These are phyloP conservation scores for Boehmeria nivea DNA, from an alignment of 306 rosid genomes.

Conservation along the genomic window DNA sequence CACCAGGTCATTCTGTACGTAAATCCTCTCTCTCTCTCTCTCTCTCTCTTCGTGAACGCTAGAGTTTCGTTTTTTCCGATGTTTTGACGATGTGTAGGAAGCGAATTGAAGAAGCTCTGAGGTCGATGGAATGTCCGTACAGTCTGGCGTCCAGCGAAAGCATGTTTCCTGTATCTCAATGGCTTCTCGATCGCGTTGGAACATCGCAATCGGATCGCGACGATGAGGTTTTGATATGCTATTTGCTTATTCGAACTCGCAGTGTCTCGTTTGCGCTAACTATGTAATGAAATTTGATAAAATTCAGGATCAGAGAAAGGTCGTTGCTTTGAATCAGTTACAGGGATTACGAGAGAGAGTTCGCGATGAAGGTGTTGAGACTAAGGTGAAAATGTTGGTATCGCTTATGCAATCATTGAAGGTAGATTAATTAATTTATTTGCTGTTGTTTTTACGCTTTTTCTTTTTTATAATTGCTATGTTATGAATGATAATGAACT, in stretches of 20 bases:
- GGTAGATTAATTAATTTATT: too few relatives aligned
- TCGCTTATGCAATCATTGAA: constrained; percentile 38
- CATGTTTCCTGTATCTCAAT: constrained; percentile 40
- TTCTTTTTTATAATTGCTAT: too few relatives aligned
- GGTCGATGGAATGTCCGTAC: constrained; percentile 41
- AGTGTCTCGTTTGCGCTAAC: background rate
- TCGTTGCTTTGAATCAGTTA: constrained; percentile 35
- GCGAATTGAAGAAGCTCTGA: constrained; percentile 38
- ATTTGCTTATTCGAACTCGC: background rate
- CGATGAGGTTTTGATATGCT: constrained; percentile 20
- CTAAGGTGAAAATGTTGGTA: constrained; percentile 44
- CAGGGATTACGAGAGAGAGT: constrained; percentile 41
- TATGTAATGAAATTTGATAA: background rate
- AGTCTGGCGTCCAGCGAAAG: constrained; percentile 23
- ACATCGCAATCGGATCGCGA: constrained; percentile 8
- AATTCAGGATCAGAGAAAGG: constrained; percentile 38
- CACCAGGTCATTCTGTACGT: constrained; percentile 27
- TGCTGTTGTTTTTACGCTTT: too few relatives aligned
- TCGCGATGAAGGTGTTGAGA: constrained; percentile 40
- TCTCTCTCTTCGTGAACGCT: constrained; percentile 1
- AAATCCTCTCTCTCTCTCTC: constrained; percentile 9
- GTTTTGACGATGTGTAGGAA: constrained; percentile 17
- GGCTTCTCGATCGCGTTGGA: constrained; percentile 34
- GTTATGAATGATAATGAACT: too few relatives aligned
- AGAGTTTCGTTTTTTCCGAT: background rate